These are phyloP conservation scores for Solanum rostratum DNA, from an alignment of 257 asterid species.

Conservation along the genomic window DNA sequence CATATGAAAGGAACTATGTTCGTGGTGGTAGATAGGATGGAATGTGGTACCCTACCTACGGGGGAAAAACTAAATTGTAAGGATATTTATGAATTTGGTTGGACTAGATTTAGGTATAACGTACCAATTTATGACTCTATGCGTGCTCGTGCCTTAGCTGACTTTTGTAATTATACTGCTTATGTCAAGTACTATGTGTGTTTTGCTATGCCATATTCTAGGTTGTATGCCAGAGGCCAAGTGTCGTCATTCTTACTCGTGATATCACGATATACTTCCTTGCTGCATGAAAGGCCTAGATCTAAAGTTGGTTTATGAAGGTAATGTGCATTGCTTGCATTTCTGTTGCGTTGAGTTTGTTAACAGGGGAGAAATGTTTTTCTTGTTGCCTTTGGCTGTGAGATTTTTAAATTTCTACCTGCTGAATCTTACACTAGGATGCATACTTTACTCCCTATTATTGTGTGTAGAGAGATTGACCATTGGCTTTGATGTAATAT, in stretches of 20 bases:
- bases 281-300: background rate
- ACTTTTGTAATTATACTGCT: background rate
- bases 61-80: background rate
- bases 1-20: conserved; percentile 7
- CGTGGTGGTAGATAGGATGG: conserved; percentile 2
- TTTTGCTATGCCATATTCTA: background rate
- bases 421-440: background rate
- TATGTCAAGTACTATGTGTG: background rate
- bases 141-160: background rate
- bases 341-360: background rate
- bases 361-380: background rate
- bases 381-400: background rate
- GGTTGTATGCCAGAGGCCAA: background rate
- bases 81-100: background rate
- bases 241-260: background rate
- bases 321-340: background rate
- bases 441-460: too few relatives aligned
- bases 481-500: background rate
- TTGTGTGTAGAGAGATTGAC: background rate
- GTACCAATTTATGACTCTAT: background rate
- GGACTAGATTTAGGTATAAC: background rate
- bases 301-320: background rate
- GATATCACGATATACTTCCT: background rate
- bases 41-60: background rate
- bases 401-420: background rate